Percentiles rank a stretch among this genome's conserved stretches.
These are phyloP conservation scores for Alternaria brassicae DNA, from an alignment of 2,329 filamentous ascomycete species.

Conservation along the genomic window DNA sequence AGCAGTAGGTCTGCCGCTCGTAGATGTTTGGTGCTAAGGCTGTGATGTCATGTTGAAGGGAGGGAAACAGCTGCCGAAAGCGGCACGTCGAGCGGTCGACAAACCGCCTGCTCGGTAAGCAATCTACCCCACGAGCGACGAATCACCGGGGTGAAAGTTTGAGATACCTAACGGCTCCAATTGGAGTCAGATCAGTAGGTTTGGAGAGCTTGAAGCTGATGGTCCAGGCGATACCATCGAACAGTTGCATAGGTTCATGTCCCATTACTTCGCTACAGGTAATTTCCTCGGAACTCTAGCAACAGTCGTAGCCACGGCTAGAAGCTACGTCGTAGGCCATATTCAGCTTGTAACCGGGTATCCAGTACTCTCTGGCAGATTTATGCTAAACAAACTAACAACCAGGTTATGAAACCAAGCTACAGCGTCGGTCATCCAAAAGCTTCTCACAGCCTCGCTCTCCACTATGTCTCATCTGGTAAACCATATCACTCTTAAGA, in stretches of 20 bases:
- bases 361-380: not conserved
- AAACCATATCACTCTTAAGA: no score
- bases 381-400: not conserved
- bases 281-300: not conserved
- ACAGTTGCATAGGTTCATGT: not conserved
- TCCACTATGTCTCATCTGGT: no score
- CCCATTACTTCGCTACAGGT: not conserved
- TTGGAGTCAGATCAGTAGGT: conserved; percentile 11
- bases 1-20: not conserved
- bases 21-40: conserved; percentile 8
- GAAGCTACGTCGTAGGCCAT: not conserved
- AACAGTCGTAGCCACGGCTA: not conserved
- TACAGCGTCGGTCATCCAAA: no score
- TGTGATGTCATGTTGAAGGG: conserved; percentile 7
- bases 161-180: conserved; percentile 8
- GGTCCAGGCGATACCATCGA: not conserved
- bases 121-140: conserved; percentile 14
- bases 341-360: not conserved
- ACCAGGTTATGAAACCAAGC: not conserved
- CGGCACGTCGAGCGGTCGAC: conserved; percentile 3
- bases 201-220: conserved; percentile 2
- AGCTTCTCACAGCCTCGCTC: no score
- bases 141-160: not conserved
- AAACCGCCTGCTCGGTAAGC: conserved; percentile 14
- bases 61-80: conserved; percentile 8